Base-by-base conservation (phyloP, 805 yeast genomes). In the Lipomyces yamadae region DNA sequence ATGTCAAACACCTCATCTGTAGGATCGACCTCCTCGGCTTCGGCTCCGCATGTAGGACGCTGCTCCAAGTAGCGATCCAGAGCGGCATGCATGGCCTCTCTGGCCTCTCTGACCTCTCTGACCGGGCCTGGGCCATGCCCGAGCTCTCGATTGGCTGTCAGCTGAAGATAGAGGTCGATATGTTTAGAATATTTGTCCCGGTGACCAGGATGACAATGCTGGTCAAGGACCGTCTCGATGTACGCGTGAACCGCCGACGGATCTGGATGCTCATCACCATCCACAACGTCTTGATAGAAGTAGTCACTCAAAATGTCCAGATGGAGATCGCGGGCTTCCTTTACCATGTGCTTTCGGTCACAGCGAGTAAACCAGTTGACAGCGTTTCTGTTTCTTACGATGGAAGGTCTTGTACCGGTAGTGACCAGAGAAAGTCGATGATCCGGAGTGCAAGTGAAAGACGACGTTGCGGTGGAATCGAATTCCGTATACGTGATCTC, bases 311-410 rank as follows among this genome's bases (percentile, higher is more conserved):
- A 42, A 42, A 42, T 42, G 18, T 42, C 48, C 48, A 42, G 18
- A 2, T 42, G 48, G 48, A 42, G 48, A 42, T 42, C 48, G 48
- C 48, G 15, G 48, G 48, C 48, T 42, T 42, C 48, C 48, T 42
- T 42, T 42, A 42, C 48, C 48, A 18, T 1, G 18, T 0, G 48
- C 18, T 42, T 13, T 42, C 48, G 48, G 48, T 42, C 48, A 42
- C 48, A 42, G 18, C 48, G 48, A 42, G 48, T 39, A 1, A 3
- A 1, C 45, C 45, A 39, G 15, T 2, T 1, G 15, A 39, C 45
- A 10, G 15, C 11, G n/a, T 8, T 39, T 39, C 45, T n/a, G n/a
- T n/a, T n/a, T n/a, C 15, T 39, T 13, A 39, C 35, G n/a, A 15
- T 15, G 48, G 18, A 42, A 42, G 48, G 24, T 42, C 24, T 7